Evolutionary conservation across 768 basidiomycete species (phyloP).

Genomic region (Gymnopilus dilepis): DNA sequence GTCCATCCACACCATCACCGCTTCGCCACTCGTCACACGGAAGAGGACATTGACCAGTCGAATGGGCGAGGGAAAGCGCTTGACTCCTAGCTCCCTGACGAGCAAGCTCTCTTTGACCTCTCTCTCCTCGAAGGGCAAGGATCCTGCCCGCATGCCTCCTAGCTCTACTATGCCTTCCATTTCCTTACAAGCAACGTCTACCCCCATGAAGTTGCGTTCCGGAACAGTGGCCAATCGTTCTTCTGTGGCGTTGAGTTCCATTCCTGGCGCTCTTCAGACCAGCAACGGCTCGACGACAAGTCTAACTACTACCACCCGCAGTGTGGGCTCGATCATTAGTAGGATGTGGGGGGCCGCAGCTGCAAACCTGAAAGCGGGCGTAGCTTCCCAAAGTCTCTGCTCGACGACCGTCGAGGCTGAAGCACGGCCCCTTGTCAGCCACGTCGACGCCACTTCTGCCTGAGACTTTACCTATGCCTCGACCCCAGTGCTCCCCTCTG

Average conservation of each 20-base stretch:
- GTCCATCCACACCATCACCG: constrained; percentile 53
- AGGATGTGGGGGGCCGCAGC: constrained; percentile 76
- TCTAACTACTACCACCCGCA: constrained; percentile 16
- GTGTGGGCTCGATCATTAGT: constrained; percentile 62
- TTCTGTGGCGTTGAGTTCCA: constrained; percentile 10
- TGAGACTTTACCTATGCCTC: not conserved
- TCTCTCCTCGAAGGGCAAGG: constrained; percentile 18
- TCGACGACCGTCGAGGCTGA: constrained; percentile 16
- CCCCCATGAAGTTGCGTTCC: constrained; percentile 22
- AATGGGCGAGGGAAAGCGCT: constrained; percentile 15
- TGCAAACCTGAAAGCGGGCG: constrained; percentile 32
- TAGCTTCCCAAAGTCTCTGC: constrained; percentile 22
- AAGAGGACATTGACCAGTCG: constrained; percentile 6
- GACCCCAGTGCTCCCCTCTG: not conserved
- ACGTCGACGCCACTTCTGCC: not conserved
- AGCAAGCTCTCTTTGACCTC: constrained; percentile 22
- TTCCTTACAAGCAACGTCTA: constrained; percentile 14
- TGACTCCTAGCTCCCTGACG: constrained; percentile 27
- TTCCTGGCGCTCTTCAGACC: not conserved
- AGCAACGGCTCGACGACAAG: not conserved
- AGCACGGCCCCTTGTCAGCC: constrained; percentile 18
- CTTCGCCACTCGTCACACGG: constrained; percentile 30
- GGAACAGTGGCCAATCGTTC: constrained; percentile 26
- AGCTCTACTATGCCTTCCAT: constrained; percentile 40
- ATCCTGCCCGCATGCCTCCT: constrained; percentile 29